Conservation (phyloP, 2,329 filamentous ascomycete species). For the Cryphonectria naterciae region DNA sequence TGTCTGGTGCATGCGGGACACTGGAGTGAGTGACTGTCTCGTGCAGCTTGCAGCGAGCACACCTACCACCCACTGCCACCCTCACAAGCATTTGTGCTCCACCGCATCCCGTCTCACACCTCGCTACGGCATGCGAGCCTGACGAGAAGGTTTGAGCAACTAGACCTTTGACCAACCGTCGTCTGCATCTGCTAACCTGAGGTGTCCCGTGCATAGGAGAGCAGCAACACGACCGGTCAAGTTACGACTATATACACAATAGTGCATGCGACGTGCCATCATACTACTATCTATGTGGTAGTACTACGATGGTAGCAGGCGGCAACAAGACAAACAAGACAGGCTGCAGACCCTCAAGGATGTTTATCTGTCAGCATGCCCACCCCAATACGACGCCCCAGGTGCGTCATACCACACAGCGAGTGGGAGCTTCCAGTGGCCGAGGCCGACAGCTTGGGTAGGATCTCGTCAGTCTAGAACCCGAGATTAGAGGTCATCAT, state of each 20-base stretch:
- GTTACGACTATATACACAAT: background rate
- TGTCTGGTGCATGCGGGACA: background rate
- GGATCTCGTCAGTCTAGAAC: conserved; percentile 6
- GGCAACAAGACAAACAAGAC: background rate
- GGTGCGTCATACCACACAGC: conserved; percentile 13
- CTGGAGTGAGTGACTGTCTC: background rate
- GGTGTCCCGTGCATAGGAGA: background rate
- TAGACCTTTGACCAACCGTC: background rate
- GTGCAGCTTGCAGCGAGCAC: background rate
- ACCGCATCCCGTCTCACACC: background rate
- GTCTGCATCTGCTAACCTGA: background rate
- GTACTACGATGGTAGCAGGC: background rate
- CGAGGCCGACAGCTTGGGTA: background rate
- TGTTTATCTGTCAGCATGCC: background rate
- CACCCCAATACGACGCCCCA: background rate
- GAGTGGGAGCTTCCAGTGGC: background rate
- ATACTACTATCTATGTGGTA: background rate
- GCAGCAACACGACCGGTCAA: background rate
- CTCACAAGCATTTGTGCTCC: background rate
- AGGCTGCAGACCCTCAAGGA: background rate
- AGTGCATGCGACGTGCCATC: background rate
- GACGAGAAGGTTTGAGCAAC: background rate
- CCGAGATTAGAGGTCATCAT: conserved; percentile 1
- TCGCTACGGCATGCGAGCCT: background rate
- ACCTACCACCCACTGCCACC: background rate